These are phyloP conservation scores for Alnus glutinosa DNA, from an alignment of 306 rosid species.

Conservation along the genomic window DNA sequence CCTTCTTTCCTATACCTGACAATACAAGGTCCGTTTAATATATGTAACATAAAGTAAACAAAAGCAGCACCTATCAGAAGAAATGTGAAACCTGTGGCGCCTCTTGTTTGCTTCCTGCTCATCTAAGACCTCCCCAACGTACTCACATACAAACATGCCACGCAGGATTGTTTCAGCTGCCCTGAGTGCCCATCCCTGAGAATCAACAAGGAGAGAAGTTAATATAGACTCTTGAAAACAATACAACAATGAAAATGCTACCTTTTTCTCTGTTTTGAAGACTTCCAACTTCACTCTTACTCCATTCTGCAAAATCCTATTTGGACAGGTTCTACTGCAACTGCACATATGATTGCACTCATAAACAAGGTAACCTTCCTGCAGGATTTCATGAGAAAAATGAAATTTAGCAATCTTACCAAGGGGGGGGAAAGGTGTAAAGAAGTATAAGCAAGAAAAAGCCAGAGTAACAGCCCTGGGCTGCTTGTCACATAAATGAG, in stretches of 20 bases:
- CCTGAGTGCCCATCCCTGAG: constrained; percentile 93
- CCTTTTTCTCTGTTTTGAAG: constrained; percentile 84
- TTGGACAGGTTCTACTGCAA: constrained; percentile 79
- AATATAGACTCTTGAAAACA: constrained; percentile 28
- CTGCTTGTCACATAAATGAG: neutral
- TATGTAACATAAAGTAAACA: constrained; percentile 8
- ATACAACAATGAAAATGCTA: constrained; percentile 29
- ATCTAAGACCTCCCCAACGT: constrained; percentile 83
- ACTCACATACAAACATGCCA: constrained; percentile 93
- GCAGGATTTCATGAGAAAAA: constrained; percentile 41
- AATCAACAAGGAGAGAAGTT: constrained; percentile 28
- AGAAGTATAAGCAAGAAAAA: constrained; percentile 20
- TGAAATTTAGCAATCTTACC: constrained; percentile 8
- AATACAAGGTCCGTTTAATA: constrained; percentile 32
- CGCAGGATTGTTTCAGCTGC: constrained; percentile 85
- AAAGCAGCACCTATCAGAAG: constrained; percentile 24
- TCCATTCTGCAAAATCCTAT: constrained; percentile 93
- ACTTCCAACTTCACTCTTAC: constrained; percentile 86
- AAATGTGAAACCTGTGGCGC: constrained; percentile 58
- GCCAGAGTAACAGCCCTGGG: constrained; percentile 1
- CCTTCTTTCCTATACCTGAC: constrained; percentile 60
- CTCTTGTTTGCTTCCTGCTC: constrained; percentile 68
- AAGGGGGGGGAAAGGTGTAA: constrained; percentile 2
- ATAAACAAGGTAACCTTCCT: constrained; percentile 98
- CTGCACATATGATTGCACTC: constrained; percentile 90